Percentiles rank a stretch among this genome's conserved stretches.
Conservation (phyloP, 2,329 filamentous ascomycete genomes). For the Aspergillus hortae region DNA sequence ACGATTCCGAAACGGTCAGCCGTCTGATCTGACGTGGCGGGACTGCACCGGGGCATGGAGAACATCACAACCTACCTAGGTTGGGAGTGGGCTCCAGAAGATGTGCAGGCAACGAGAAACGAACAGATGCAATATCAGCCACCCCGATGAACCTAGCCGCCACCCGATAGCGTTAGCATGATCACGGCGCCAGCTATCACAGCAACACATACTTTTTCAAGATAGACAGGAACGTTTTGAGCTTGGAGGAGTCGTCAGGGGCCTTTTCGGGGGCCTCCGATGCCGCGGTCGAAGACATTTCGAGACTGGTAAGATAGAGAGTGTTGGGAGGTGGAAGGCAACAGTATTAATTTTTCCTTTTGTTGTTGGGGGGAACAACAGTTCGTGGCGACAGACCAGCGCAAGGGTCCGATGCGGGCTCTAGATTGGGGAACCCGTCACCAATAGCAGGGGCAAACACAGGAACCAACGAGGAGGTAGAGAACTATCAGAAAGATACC, state of each 20-base stretch:
- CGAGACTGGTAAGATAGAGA: conserved; percentile 1
- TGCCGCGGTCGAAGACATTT: conserved; percentile 29
- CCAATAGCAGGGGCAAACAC: background rate
- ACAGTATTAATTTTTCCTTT: too few species aligned
- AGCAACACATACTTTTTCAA: conserved; percentile 66
- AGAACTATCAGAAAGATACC: background rate
- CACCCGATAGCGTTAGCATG: conserved; percentile 27
- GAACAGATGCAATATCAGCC: conserved; percentile 87
- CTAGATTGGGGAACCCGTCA: background rate
- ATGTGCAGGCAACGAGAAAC: conserved; percentile 93
- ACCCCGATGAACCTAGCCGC: conserved; percentile 85
- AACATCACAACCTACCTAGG: conserved; percentile 52
- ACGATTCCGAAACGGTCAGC: conserved; percentile 12
- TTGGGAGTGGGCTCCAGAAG: conserved; percentile 95
- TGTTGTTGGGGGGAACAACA: background rate
- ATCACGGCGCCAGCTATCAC: background rate
- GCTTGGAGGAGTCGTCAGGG: conserved; percentile 78
- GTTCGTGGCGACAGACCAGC: background rate
- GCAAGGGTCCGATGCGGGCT: background rate
- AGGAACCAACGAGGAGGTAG: background rate
- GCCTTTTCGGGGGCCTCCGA: conserved; percentile 49
- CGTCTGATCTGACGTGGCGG: background rate
- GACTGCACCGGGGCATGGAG: background rate
- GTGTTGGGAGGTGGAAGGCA: too few species aligned
- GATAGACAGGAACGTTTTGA: conserved; percentile 84